phyloP scores from a whole-genome alignment of 2,329 filamentous ascomycete species.

The Chrysosphaeria jannelii region DNA sequence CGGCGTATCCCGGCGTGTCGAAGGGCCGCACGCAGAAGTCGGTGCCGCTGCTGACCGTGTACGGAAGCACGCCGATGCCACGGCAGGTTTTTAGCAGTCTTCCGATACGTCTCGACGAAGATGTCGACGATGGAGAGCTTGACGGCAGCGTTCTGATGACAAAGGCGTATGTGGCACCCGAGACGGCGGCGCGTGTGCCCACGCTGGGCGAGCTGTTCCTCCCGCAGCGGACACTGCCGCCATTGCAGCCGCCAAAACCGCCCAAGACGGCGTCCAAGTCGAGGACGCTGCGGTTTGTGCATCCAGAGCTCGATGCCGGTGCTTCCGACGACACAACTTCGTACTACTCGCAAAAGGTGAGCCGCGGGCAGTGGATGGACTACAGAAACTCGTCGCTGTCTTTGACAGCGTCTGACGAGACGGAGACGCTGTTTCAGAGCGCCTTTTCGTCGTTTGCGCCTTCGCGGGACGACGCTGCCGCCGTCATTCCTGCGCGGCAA shows the following conservation, averaged over 20 bases:
- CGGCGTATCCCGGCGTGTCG: constrained; percentile 16
- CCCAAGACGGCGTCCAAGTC: constrained; percentile 39
- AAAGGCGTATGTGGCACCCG: constrained; percentile 24
- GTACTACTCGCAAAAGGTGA: constrained; percentile 35
- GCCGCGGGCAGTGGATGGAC: constrained; percentile 39
- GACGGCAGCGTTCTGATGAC: constrained; percentile 26
- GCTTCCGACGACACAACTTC: no score
- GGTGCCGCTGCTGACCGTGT: constrained; percentile 37
- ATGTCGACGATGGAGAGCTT: constrained; percentile 3
- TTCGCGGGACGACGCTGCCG: constrained; percentile 39
- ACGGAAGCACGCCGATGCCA: constrained; percentile 41
- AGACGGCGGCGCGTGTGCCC: constrained; percentile 20
- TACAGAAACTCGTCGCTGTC: constrained; percentile 29
- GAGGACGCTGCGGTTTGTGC: constrained; percentile 10
- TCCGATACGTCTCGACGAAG: constrained; percentile 12
- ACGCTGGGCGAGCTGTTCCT: constrained; percentile 48
- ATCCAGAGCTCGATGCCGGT: constrained; percentile 13
- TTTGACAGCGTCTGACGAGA: constrained; percentile 30
- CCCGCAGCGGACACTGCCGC: constrained; percentile 31
- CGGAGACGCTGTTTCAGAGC: constrained; percentile 45
- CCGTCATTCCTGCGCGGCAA: constrained; percentile 34
- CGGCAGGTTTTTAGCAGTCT: constrained; percentile 71
- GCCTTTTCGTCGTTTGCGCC: constrained; percentile 61
- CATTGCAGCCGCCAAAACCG: constrained; percentile 40
- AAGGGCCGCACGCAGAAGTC: constrained; percentile 7